Evolutionary conservation across 352 stramenopile species (phyloP).

Genomic region (Thraustotheca clavata): DNA sequence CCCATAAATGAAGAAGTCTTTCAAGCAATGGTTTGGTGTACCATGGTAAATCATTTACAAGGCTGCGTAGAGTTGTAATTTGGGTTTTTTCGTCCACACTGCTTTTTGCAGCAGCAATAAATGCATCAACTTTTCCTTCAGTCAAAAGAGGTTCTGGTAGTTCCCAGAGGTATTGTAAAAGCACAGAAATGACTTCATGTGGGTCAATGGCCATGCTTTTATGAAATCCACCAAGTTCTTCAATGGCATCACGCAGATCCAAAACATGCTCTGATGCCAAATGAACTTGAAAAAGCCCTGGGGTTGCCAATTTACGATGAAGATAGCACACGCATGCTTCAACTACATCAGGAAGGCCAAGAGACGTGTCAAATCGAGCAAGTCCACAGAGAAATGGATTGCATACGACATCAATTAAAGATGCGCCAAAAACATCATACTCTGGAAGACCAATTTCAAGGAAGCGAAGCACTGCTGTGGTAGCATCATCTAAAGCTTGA

Average conservation of each 20-base stretch:
- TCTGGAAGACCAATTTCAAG: conserved; percentile 76
- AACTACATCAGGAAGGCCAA: conserved; percentile 69
- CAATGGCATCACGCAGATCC: conserved; percentile 68
- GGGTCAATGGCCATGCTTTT: conserved; percentile 73
- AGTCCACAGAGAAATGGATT: conserved; percentile 81
- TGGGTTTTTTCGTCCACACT: conserved; percentile 32
- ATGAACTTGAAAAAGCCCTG: conserved; percentile 73
- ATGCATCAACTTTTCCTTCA: conserved; percentile 58
- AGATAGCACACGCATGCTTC: conserved; percentile 76
- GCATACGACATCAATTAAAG: conserved; percentile 65
- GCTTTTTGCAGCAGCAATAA: conserved; percentile 34
- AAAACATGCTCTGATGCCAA: conserved; percentile 67
- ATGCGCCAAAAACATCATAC: conserved; percentile 74
- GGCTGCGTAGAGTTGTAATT: conserved; percentile 44
- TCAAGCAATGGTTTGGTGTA: conserved; percentile 69
- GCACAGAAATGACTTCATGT: conserved; percentile 66
- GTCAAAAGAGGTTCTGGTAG: conserved; percentile 69
- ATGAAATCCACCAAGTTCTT: conserved; percentile 73
- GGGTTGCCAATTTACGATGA: conserved; percentile 64
- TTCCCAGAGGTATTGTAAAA: conserved; percentile 80
- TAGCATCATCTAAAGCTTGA: conserved; percentile 62
- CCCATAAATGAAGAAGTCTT: conserved; percentile 53
- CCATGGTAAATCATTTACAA: conserved; percentile 79
- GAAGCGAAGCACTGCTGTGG: conserved; percentile 63
- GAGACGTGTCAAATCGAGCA: conserved; percentile 73